Base-by-base conservation (phyloP, 2,329 filamentous ascomycete species). In the Tolypocladium tundrense region DNA sequence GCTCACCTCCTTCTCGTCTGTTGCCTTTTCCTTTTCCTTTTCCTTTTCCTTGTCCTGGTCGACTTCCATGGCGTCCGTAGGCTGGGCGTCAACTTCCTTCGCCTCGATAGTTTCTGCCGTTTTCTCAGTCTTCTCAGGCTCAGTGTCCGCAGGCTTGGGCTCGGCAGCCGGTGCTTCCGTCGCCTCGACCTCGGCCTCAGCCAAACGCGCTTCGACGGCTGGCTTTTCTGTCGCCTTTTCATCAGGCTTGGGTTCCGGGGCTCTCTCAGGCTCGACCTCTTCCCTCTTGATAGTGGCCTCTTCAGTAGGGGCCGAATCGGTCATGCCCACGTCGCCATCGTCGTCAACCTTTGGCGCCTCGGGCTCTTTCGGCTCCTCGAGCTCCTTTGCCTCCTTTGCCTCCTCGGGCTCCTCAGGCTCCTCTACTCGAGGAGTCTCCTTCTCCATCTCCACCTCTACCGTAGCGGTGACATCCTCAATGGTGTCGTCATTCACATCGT, bases 261-360 rank as follows among this genome's bases (percentile, higher is more conserved):
- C 66, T 1, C 71, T 62, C 31, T 66, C 67, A 2, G 67, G 63
- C 53, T 76, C 72, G 5, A 62, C 61, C 7, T 77, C 75, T 45
- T 77, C 74, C 39, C 71, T 70, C 58, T 77, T 75, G 52, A 77
- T 73, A 9, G 66, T 62, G n/a, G 71, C 64, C 45, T 68, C 65
- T 14, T 70, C 64, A 11, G 62, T 62, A 1, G 70, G 60, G 0
- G 69, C 67, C 2, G 73, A 61, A 50, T 76, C 77, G 2, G 69
- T 71, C 79, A 82, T 82, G 11, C 79, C 77, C 8, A 82, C 71
- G 63, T 82, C 78, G 14, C 79, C 79, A 58, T 81, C 79, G 2
- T 67, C 68, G 37, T 82, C 79, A 5, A 75, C 67, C 40, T 72
- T 72, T 5, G 65, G 58, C 21, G 68, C 68, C 42, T 70, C 61